These are phyloP conservation scores for Carpinus fangiana DNA, from an alignment of 306 rosid genomes.

Conservation along the genomic window DNA sequence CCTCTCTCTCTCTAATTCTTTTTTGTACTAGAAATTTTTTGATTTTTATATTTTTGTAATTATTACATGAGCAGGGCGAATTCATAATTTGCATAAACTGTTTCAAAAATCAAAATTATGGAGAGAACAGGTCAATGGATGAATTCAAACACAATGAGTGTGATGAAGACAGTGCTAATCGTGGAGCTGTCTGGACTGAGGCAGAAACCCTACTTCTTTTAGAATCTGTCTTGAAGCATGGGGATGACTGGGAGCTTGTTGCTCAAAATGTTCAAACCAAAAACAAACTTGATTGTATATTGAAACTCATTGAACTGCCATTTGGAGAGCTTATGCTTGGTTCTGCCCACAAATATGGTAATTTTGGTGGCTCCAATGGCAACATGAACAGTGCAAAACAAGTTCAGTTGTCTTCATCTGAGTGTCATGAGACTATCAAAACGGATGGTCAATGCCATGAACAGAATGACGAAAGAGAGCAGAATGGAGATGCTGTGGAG, in stretches of 20 bases:
- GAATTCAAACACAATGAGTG: constrained; percentile 53
- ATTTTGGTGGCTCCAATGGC: constrained; percentile 34
- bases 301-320: constrained; percentile 83
- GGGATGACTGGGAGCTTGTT: constrained; percentile 96
- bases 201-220: constrained; percentile 82
- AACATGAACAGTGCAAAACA: constrained; percentile 38
- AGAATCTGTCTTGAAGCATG: constrained; percentile 90
- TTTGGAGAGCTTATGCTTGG: constrained; percentile 74
- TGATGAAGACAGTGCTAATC: constrained; percentile 39
- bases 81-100: constrained; percentile 61
- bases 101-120: constrained; percentile 62
- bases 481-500: constrained; percentile 54
- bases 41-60: constrained; percentile 20
- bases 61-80: constrained; percentile 56
- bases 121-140: constrained; percentile 65
- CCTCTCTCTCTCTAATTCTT: neutral
- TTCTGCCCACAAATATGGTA: constrained; percentile 44
- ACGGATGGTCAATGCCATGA: constrained; percentile 44
- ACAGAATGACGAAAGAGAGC: constrained; percentile 42
- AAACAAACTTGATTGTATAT: constrained; percentile 76
- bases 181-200: constrained; percentile 73
- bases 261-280: constrained; percentile 74
- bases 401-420: constrained; percentile 44
- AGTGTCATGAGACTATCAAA: constrained; percentile 45
- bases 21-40: neutral